A percentile compares a stretch with the other conserved stretches of the same genome.
Conservation (phyloP, 2,329 filamentous ascomycete genomes). For the Trichoderma sp. region DNA sequence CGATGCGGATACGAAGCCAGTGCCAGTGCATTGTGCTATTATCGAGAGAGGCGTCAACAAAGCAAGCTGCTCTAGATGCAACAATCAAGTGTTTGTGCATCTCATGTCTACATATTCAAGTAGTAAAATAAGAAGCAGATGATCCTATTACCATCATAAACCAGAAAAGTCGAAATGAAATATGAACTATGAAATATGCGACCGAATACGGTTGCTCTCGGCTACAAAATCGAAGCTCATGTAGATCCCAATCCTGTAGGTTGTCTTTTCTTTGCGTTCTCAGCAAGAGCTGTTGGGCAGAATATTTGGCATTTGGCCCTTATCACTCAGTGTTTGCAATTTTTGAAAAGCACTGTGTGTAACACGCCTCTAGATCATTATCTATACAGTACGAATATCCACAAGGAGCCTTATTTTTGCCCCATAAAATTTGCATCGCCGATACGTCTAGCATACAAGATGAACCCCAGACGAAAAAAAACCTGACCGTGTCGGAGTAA, state of each 20-base stretch:
- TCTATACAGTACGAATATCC: background rate
- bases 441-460: background rate
- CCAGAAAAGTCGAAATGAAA: background rate
- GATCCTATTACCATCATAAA: background rate
- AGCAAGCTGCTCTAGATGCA: slow-evolving; percentile 28
- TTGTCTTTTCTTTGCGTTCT: background rate
- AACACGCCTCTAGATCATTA: too few relatives aligned
- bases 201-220: background rate
- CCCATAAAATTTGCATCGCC: slow-evolving; percentile 21
- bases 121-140: slow-evolving; percentile 27
- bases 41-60: slow-evolving; percentile 5
- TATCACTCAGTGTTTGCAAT: background rate
- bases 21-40: slow-evolving; percentile 33
- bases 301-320: background rate
- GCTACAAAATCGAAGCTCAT: background rate
- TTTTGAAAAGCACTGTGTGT: background rate
- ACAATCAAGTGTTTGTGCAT: slow-evolving; percentile 35
- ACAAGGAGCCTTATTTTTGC: background rate
- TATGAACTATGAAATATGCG: background rate
- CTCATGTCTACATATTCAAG: slow-evolving; percentile 27
- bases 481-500: background rate
- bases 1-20: slow-evolving; percentile 24
- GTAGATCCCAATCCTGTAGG: background rate
- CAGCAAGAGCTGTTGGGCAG: background rate
- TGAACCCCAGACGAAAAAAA: background rate